Evolutionary conservation across 2,329 filamentous ascomycete species (phyloP).

Genomic region (Aspergillus latus): DNA sequence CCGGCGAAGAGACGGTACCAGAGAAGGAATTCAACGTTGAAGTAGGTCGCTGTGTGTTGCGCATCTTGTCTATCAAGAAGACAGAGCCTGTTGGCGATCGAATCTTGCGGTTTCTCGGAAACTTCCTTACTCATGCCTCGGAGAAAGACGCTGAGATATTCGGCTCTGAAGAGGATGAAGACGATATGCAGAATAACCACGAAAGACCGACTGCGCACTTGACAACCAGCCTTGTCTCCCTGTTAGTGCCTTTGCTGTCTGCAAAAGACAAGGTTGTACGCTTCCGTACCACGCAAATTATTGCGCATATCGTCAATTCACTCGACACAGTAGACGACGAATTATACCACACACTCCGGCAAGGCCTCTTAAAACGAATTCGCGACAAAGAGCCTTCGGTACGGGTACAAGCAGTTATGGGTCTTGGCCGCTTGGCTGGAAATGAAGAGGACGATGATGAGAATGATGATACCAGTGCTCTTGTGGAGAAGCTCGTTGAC

Average conservation of each 20-base stretch:
- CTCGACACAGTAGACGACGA: conserved; percentile 91
- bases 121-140: conserved; percentile 72
- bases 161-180: conserved; percentile 61
- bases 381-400: conserved; percentile 94
- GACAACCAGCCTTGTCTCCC: conserved; percentile 69
- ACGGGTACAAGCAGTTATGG: conserved; percentile 85
- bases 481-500: conserved; percentile 80
- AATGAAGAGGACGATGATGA: conserved; percentile 69
- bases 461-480: conserved; percentile 63
- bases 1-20: conserved; percentile 65
- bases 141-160: conserved; percentile 69
- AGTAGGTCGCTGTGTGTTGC: conserved; percentile 76
- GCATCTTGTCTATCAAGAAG: conserved; percentile 86
- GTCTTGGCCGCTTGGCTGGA: conserved; percentile 78
- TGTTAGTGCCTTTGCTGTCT: conserved; percentile 71
- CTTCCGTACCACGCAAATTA: conserved; percentile 84
- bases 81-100: conserved; percentile 85
- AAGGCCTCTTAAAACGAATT: conserved; percentile 78
- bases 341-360: conserved; percentile 76
- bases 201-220: conserved; percentile 84
- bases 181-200: conserved; percentile 66
- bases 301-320: conserved; percentile 88
- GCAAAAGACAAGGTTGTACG: conserved; percentile 92
- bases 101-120: conserved; percentile 79
- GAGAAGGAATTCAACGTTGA: conserved; percentile 87